These are phyloP conservation scores for Heliophila coronopifolia DNA, from an alignment of 441 rosid genomes.

Conservation along the genomic window DNA sequence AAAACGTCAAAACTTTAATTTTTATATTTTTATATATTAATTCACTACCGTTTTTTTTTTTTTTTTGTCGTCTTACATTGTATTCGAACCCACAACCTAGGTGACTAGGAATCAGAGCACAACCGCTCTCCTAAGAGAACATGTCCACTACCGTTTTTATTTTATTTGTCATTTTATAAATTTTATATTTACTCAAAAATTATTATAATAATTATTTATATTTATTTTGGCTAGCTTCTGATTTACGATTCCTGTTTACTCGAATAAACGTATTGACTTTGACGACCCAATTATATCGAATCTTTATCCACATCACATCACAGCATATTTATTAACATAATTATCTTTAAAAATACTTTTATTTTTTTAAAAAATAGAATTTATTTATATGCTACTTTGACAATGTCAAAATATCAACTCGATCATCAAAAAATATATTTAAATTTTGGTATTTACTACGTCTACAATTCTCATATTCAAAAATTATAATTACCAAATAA, in stretches of 20 bases:
- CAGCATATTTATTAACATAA: conserved; percentile 6
- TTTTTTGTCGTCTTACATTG: no score
- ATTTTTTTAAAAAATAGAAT: neutral
- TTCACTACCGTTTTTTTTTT: neutral
- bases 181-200: no score
- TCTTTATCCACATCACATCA: conserved; percentile 19
- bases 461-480: no score
- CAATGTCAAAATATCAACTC: neutral
- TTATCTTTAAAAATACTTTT: neutral
- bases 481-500: no score
- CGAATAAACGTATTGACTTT: conserved; percentile 8
- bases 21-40: no score
- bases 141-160: no score
- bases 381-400: neutral
- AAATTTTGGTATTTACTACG: no score
- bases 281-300: conserved; percentile 20
- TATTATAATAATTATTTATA: neutral
- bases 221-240: neutral
- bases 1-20: neutral
- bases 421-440: no score
- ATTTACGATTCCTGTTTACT: conserved; percentile 10
- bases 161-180: neutral
- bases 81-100: no score
- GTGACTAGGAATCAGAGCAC: no score
- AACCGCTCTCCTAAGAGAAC: no score